A percentile compares a stretch with the other conserved stretches of the same genome.
Conservation (phyloP, 495 filamentous ascomycete genomes). For the Recurvomyces mirabilis region DNA sequence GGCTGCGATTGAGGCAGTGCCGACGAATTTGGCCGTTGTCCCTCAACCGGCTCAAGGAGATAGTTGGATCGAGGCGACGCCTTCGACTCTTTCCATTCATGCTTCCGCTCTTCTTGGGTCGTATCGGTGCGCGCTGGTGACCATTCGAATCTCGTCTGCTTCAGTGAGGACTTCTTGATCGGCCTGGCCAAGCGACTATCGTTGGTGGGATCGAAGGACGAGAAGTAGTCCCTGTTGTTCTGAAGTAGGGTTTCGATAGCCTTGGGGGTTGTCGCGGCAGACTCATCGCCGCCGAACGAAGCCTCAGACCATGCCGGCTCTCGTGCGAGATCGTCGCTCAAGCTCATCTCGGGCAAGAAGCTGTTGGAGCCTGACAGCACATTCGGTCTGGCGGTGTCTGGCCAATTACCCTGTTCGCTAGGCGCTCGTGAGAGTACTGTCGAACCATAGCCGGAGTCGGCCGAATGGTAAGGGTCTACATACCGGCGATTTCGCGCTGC, state of each 20-base stretch:
- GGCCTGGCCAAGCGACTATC: background rate
- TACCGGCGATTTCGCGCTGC: constrained; percentile 4
- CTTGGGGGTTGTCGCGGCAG: background rate
- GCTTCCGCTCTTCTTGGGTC: background rate
- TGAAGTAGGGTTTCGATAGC: background rate
- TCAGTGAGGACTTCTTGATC: background rate
- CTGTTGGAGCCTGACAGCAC: background rate
- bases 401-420: background rate
- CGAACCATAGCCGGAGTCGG: constrained; percentile 16
- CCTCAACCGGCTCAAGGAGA: background rate
- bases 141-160: constrained; percentile 5
- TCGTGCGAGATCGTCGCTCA: constrained; percentile 8
- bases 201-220: background rate
- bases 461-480: background rate
- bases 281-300: background rate
- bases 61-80: background rate
- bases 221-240: background rate
- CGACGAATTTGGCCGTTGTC: background rate
- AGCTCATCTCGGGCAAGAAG: constrained; percentile 12
- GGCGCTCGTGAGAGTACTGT: constrained; percentile 2
- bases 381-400: background rate
- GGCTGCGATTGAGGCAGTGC: background rate
- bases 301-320: constrained; percentile 12
- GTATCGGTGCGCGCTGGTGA: background rate
- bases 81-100: background rate